A percentile compares a stretch with the other conserved stretches of the same genome.
Conservation (phyloP, 345 rosid genomes). For the Fremontodendron californicum region DNA sequence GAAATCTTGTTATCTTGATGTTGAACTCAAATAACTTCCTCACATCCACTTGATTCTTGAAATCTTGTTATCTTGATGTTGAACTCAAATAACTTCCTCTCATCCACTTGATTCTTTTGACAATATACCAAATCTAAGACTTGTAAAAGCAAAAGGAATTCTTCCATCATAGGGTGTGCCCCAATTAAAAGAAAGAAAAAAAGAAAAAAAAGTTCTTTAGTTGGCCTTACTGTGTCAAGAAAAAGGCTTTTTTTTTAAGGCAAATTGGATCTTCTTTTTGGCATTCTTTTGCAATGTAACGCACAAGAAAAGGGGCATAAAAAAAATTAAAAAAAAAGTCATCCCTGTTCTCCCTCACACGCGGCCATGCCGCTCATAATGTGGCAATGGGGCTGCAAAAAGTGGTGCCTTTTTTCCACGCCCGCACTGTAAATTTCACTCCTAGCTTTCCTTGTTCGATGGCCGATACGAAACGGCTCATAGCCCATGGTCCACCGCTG, state of each 20-base stretch:
- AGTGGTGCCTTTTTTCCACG: background rate
- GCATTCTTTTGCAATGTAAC: background rate
- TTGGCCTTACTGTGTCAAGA: no score
- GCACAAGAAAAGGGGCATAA: background rate
- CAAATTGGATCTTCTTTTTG: background rate
- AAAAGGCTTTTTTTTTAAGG: background rate
- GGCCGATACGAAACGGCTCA: background rate
- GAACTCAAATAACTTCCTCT: background rate
- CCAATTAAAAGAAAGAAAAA: background rate
- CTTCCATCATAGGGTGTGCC: background rate
- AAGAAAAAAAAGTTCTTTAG: background rate
- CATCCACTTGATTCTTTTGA: background rate
- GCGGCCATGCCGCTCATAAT: conserved; percentile 37
- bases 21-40: background rate
- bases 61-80: background rate
- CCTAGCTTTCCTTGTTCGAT: conserved; percentile 1
- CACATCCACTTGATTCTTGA: background rate
- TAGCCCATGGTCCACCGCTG: background rate
- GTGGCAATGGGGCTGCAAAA: conserved; percentile 7
- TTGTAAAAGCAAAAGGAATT: background rate
- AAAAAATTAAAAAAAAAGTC: background rate
- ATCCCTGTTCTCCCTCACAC: background rate
- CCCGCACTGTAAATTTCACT: conserved; percentile 19
- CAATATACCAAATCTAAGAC: background rate
- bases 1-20: background rate